Evolutionary conservation across 2,329 filamentous ascomycete species (phyloP), one percentile per base, ranked within the genome.

Genomic region (Aaosphaeria pasadenensis): DNA sequence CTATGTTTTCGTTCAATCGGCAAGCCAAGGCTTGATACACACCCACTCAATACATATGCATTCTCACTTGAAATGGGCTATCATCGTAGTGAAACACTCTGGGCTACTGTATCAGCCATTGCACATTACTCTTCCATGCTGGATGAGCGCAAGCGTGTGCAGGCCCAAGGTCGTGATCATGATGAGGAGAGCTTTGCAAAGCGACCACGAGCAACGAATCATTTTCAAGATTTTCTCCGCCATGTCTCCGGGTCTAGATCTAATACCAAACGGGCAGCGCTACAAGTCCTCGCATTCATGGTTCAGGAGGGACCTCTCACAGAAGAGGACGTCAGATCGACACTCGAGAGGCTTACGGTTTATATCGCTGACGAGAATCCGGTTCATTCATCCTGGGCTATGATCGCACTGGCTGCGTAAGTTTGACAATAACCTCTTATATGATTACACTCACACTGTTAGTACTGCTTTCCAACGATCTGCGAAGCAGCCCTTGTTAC

Each of bases 391-490:
- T 89, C 85, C 0, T 99, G 94, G 94, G 86, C 90, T 13, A 83
- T 95, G 75, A 69, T 96, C 45, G 86, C 85, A n/a, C 83, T 90
- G 63, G 78, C 89, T 53, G 89, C 88, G 89, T 91, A 74, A 63
- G 78, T 70, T 6, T 30, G 17, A 9, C 9, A 36, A 9, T n/a
- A n/a, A 36, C n/a, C 9, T 36, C 9, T 36, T 36, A 7, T 30
- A 35, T 29, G 5, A 38, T 30, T 36, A 50, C 29, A 49, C 39
- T 11, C 5, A 36, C 33, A 36, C 33, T 36, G 17, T 24, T 32
- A 70, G 67, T 9, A 56, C 64, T 42, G 64, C 67, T 6, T 62
- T 67, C 30, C 67, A 70, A 43, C 43, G 45, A 32, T 46, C 46
- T 17, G 57, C 67, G 30, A 58, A 42, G n/a, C 40, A 57, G 42